Evolutionary conservation across 352 stramenopile species (phyloP).

Genomic region (Phytophthora constricta): DNA sequence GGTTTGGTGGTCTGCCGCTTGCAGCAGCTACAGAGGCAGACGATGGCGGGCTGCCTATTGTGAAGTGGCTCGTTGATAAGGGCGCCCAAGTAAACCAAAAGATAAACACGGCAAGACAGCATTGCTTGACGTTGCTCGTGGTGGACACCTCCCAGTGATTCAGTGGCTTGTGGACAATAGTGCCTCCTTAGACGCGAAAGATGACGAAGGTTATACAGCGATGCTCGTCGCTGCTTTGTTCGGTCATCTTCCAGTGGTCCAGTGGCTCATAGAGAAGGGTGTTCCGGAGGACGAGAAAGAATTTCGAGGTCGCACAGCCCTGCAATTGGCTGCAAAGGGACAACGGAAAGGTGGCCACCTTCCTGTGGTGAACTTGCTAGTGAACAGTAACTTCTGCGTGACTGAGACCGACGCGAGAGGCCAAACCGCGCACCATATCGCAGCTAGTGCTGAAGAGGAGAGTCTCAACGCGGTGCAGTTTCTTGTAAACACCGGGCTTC

Average conservation of each 20-base stretch:
- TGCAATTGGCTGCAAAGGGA: neutral
- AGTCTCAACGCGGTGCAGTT: neutral
- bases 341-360: neutral
- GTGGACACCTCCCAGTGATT: neutral
- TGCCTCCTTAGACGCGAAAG: neutral
- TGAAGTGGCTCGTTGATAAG: slow-evolving; percentile 3
- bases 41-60: neutral
- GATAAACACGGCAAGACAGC: neutral
- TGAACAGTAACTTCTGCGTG: neutral
- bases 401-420: neutral
- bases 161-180: neutral
- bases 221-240: neutral
- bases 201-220: neutral
- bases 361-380: neutral
- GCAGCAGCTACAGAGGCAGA: neutral
- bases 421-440: neutral
- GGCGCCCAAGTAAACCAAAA: neutral
- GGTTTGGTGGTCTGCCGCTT: neutral
- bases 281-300: neutral
- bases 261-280: slow-evolving; percentile 8
- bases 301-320: neutral
- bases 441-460: neutral
- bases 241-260: neutral
- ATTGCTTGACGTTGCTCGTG: neutral
- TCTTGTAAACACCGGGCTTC: neutral